Base-by-base conservation (phyloP, 1,284 basidiomycete genomes). In the Meira miltonrushii region DNA sequence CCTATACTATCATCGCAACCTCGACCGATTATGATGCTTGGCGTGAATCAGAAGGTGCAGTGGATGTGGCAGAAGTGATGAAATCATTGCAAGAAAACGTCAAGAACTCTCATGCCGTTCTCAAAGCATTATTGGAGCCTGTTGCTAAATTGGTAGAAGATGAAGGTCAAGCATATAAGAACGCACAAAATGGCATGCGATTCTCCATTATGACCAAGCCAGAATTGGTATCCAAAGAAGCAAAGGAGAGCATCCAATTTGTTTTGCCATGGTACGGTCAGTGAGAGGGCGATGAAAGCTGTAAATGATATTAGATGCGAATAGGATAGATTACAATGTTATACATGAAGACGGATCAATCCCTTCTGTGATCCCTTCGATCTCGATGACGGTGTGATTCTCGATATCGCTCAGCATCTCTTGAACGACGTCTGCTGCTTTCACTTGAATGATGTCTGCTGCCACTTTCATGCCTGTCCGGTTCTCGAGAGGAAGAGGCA, bases 11-110 rank as follows among this genome's bases (percentile, higher is more conserved):
- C 7, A 72, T 77, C 41, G 75, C 75, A 0, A 77, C 75, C 5
- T 88, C 60, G 0, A 79, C 79, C 41, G 79, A 80, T 59, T 80
- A 80, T 66, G 80, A 81, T 64, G 78, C 80, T 0, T 81, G 79
- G 79, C 82, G 93, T 23, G 86, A 87, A 15, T 82, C 87, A 39
- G 84, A 86, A 56, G 88, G 85, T 15, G 83, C 88, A 1, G 93
- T 96, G 51, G 95, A 91, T 1, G 87, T 92, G 0, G 86, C 88
- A 6, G 89, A 91, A 68, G 91, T 96, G 33, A 83, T 93, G 82
- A 88, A 90, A 79, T 91, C 88, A 0, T 85, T 96, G 37, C 83
- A 87, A 65, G 84, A 84, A 19, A 97, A 97, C 76, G 91, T 92
- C 0, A 84, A 86, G 23, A 88, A 88, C 2, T 88, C 90, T 17